Base-by-base conservation (phyloP, 106 monocot genomes). In the Iris macrosiphon region DNA sequence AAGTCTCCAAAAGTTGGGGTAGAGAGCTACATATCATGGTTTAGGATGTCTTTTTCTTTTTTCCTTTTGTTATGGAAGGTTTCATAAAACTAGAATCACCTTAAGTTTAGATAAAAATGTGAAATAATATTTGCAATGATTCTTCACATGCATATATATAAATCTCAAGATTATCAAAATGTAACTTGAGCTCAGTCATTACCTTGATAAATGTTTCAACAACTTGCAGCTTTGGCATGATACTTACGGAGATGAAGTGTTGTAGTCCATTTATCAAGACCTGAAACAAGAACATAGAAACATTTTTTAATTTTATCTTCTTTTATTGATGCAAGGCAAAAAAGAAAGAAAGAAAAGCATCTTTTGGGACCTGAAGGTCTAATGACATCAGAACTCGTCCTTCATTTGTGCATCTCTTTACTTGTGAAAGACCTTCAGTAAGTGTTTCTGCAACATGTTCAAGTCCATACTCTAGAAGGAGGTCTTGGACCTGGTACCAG, bases 141-240 rank as follows among this genome's bases (percentile, higher is more conserved):
- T n/a, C n/a, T n/a, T n/a, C n/a, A n/a, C n/a, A n/a, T n/a, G n/a
- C n/a, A n/a, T n/a, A n/a, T n/a, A n/a, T n/a, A n/a, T n/a, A n/a
- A n/a, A n/a, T n/a, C n/a, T n/a, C n/a, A n/a, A n/a, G n/a, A n/a
- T n/a, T n/a, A n/a, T n/a, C n/a, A n/a, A n/a, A n/a, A 45, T 21
- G 48, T 20, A 20, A 18, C 44, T 48, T 48, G 48, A 48, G 45
- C 2, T 45, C 10, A 45, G 7, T 45, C 0, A 45, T 26, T 75
- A 90, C 89, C 89, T 96, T 89, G 67, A 96, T 82, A 71, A 89
- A 90, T 42, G 76, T 77, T 62, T 96, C 89, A 5, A 96, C 82
- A 57, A 68, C 52, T 77, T 96, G 89, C 62, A 89, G 67, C 60
- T 96, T 96, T 51, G 79, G 74, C 57, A 71, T 85, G 38, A 96